phyloP scores from a whole-genome alignment of 441 rosid genomes.

The Melastoma candidum region DNA sequence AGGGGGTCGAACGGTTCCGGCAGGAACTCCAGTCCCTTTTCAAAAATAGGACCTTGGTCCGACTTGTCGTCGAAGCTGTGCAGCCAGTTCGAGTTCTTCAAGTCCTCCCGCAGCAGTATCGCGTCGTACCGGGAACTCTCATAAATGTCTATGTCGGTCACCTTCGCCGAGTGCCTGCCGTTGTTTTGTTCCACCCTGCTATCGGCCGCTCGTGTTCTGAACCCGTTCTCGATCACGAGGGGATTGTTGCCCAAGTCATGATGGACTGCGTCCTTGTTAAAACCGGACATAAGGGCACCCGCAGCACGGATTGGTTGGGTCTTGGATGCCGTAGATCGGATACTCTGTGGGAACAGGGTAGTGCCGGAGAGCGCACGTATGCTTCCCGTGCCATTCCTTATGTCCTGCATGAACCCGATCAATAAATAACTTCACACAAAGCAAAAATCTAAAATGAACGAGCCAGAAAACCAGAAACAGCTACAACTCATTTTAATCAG shows the following conservation, averaged over 20 bases:
- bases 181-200: constrained; percentile 19
- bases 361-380: constrained; percentile 53
- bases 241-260: constrained; percentile 11
- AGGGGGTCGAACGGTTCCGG: constrained; percentile 81
- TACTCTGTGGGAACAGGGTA: constrained; percentile 85
- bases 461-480: neutral
- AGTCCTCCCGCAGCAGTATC: constrained; percentile 73
- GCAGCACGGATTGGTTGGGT: constrained; percentile 35
- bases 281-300: constrained; percentile 16
- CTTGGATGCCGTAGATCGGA: constrained; percentile 46
- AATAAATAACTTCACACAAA: neutral
- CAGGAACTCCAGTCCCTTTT: constrained; percentile 67
- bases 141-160: constrained; percentile 58
- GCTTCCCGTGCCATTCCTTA: constrained; percentile 56
- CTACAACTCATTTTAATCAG: neutral
- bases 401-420: constrained; percentile 34
- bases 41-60: constrained; percentile 50
- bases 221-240: constrained; percentile 25
- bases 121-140: constrained; percentile 95
- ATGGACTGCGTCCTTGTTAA: constrained; percentile 4
- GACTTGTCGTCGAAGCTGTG: constrained; percentile 80
- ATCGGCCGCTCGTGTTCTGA: constrained; percentile 28
- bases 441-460: neutral
- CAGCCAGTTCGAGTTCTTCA: constrained; percentile 81
- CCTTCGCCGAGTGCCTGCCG: constrained; percentile 42